phyloP scores from a whole-genome alignment of 1,139 yeast genomes.

The Suhomyces anneliseae region DNA sequence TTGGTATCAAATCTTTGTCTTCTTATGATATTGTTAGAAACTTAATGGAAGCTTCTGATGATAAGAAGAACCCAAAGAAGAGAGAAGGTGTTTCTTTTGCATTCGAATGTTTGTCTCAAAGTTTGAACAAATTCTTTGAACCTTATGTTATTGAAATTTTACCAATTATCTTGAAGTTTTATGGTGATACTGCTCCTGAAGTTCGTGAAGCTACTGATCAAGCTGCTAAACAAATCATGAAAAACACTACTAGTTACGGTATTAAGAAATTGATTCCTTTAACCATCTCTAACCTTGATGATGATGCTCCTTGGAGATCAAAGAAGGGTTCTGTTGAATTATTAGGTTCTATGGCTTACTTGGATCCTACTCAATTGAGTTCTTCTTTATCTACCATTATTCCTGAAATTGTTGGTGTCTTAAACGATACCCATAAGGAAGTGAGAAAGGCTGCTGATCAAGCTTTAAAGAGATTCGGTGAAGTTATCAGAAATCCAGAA shows the following conservation, averaged over 20 bases:
- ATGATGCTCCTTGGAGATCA: conserved; percentile 93
- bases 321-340: conserved; percentile 96
- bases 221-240: conserved; percentile 89
- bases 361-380: conserved; percentile 92
- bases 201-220: conserved; percentile 88
- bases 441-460: conserved; percentile 94
- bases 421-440: conserved; percentile 94
- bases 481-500: conserved; percentile 96
- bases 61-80: conserved; percentile 68
- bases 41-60: conserved; percentile 84
- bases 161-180: conserved; percentile 73
- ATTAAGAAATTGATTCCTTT: conserved; percentile 88
- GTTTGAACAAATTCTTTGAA: conserved; percentile 77
- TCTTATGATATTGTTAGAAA: conserved; percentile 75
- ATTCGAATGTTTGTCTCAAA: conserved; percentile 78
- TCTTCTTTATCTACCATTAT: conserved; percentile 85
- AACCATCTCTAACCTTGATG: conserved; percentile 82
- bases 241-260: conserved; percentile 88
- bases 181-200: conserved; percentile 83
- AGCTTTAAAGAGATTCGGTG: conserved; percentile 88
- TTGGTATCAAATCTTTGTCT: conserved; percentile 75
- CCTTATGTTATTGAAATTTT: conserved; percentile 90
- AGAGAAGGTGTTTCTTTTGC: conserved; percentile 91
- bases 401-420: conserved; percentile 93
- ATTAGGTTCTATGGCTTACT: conserved; percentile 95